Evolutionary conservation across 441 rosid genomes (phyloP), one percentile per base, ranked within the genome.

Genomic region (Manihot esculenta): DNA sequence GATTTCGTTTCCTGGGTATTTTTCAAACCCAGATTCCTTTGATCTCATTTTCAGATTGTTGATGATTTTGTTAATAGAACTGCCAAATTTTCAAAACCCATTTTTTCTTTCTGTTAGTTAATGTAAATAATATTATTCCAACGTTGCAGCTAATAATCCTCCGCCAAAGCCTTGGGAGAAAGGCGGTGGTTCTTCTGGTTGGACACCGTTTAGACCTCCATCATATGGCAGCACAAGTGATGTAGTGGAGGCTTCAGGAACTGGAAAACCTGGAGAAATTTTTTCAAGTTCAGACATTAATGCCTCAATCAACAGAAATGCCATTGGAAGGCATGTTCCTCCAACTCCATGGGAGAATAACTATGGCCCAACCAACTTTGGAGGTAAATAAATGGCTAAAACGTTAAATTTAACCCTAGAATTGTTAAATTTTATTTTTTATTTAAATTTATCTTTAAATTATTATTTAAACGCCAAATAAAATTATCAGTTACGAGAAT

Each of bases 161-260:
- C 97, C 92, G 38, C 62, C 54, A 20, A 90, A 90, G 73, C 96
- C 96, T 12, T 90, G 94, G 92, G 92, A 90, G 70, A 85, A 79
- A 78, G 81, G 89, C 20, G 71, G 69, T 53, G 76, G 87, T 1
- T 71, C 92, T 8, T 65, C 57, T 6, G 89, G 92, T 72, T 74
- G 92, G 65, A 76, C 83, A 2, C 94, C 96, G 38, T 90, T 90
- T 62, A 90, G 83, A 78, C 91, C 92, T 10, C 87, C 94, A 23
- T 88, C 92, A 4, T 21, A 83, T 42, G 89, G 91, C 21, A 87
- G 80, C 83, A 90, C 97, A 13, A 88, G 86, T 69, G 85, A 81
- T 79, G 89, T 86, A 10, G 92, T 90, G 38, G 92, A 90, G 76
- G 87, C 89, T 77, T 87, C 94, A 1, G 94, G 97, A 67, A 87